phyloP scores from a whole-genome alignment of 2,329 filamentous ascomycete genomes.

The Cadophora luteo-olivacea region DNA sequence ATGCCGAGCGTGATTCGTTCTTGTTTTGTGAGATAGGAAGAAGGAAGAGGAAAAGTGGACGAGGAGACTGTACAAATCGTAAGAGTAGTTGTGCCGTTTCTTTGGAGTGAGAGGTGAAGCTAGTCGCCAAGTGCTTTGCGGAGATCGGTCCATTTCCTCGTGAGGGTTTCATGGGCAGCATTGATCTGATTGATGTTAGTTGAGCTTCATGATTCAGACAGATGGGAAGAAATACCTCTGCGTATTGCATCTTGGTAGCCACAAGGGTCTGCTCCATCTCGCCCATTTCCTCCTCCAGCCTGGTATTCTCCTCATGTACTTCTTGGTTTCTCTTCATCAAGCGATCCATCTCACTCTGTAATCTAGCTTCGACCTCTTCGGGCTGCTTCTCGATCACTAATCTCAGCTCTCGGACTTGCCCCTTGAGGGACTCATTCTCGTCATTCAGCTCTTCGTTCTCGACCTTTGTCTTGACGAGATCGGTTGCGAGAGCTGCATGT shows the following conservation, averaged over 20 bases:
- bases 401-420: slow-evolving; percentile 84
- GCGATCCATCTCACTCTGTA: slow-evolving; percentile 86
- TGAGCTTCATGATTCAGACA: neutral
- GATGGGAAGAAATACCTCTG: slow-evolving; percentile 77
- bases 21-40: slow-evolving; percentile 6
- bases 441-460: slow-evolving; percentile 90
- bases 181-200: slow-evolving; percentile 62
- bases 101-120: neutral
- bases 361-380: slow-evolving; percentile 80
- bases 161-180: slow-evolving; percentile 72
- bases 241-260: slow-evolving; percentile 91
- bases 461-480: slow-evolving; percentile 90
- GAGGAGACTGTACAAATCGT: slow-evolving; percentile 30
- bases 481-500: slow-evolving; percentile 88
- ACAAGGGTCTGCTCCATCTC: slow-evolving; percentile 95
- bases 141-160: slow-evolving; percentile 79
- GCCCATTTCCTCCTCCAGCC: slow-evolving; percentile 84
- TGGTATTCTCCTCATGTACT: slow-evolving; percentile 91
- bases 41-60: slow-evolving; percentile 2
- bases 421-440: slow-evolving; percentile 85
- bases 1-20: neutral
- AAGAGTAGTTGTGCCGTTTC: slow-evolving; percentile 1
- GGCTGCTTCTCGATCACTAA: slow-evolving; percentile 90
- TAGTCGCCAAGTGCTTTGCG: slow-evolving; percentile 57
- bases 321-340: slow-evolving; percentile 92